phyloP scores from a whole-genome alignment of 805 yeast species.

The Nakazawaea sp. region DNA sequence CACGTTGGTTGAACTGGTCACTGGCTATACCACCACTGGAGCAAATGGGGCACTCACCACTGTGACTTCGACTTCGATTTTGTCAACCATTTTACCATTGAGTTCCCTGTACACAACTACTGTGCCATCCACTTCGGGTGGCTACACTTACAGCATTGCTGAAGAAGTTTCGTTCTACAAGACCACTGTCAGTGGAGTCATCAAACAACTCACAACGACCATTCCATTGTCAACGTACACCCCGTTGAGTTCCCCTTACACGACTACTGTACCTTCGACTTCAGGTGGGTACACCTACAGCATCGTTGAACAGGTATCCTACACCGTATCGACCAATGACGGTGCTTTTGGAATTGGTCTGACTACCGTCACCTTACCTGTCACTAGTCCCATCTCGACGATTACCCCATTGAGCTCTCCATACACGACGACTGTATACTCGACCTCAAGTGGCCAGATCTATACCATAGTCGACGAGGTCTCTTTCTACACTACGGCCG shows the following conservation, averaged over 20 bases:
- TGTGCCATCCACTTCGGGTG: conserved; percentile 2
- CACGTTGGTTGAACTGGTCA: conserved; percentile 1
- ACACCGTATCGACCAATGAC: conserved; percentile 3
- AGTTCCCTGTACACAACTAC: conserved; percentile 2
- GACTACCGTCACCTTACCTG: background rate
- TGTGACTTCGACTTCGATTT: background rate
- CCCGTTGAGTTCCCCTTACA: background rate
- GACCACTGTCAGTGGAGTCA: conserved; percentile 4
- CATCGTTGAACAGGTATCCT: conserved; percentile 1
- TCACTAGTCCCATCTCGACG: background rate
- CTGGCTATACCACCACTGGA: conserved; percentile 6
- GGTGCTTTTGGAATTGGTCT: background rate
- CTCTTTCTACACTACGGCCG: background rate
- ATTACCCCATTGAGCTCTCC: background rate
- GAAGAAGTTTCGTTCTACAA: conserved; percentile 3
- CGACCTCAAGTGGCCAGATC: background rate
- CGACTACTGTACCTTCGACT: conserved; percentile 5
- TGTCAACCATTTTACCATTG: conserved; percentile 1
- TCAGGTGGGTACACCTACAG: conserved; percentile 5
- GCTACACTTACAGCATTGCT: conserved; percentile 1
- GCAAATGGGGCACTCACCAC: background rate
- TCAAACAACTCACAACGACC: background rate
- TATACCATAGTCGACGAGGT: conserved; percentile 2
- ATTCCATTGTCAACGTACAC: background rate
- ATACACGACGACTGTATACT: conserved; percentile 1